Conservation (phyloP, 108 stramenopile species). For the Chaetoceros muelleri region DNA sequence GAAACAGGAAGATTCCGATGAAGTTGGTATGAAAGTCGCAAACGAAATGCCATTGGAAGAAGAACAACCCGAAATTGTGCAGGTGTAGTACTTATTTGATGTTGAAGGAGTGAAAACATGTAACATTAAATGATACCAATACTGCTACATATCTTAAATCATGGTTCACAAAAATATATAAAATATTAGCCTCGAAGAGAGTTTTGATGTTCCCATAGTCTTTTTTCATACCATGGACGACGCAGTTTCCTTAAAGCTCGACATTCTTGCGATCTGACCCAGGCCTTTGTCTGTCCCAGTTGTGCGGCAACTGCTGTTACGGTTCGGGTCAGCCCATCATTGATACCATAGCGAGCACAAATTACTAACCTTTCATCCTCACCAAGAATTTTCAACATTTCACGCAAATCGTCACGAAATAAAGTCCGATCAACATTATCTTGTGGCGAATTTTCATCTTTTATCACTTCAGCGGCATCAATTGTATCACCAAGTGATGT, state of each 20-base stretch:
- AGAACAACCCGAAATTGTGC: too few relatives aligned
- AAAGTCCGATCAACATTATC: constrained; percentile 57
- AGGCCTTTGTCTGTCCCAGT: constrained; percentile 67
- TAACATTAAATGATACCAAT: too few relatives aligned
- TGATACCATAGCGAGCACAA: constrained; percentile 66
- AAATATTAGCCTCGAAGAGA: constrained; percentile 31
- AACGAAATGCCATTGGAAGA: too few relatives aligned
- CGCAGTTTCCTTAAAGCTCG: constrained; percentile 75
- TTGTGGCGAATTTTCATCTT: constrained; percentile 51
- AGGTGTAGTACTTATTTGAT: too few relatives aligned
- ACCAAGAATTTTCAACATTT: constrained; percentile 73
- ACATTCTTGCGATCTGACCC: constrained; percentile 84
- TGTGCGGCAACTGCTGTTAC: constrained; percentile 74
- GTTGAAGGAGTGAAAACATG: too few relatives aligned
- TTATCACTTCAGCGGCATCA: constrained; percentile 23
- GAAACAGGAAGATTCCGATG: neutral
- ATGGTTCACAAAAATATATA: too few relatives aligned
- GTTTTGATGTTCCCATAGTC: constrained; percentile 74
- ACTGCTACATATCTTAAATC: too few relatives aligned
- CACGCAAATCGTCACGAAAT: constrained; percentile 65
- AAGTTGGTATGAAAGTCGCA: too few relatives aligned
- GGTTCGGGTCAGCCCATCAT: constrained; percentile 76
- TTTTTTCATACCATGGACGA: constrained; percentile 86
- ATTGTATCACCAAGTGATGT: constrained; percentile 65
- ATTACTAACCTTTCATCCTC: constrained; percentile 68